Evolutionary conservation across 805 yeast species (phyloP).

Genomic region (Metschnikowia cerradonensis): DNA sequence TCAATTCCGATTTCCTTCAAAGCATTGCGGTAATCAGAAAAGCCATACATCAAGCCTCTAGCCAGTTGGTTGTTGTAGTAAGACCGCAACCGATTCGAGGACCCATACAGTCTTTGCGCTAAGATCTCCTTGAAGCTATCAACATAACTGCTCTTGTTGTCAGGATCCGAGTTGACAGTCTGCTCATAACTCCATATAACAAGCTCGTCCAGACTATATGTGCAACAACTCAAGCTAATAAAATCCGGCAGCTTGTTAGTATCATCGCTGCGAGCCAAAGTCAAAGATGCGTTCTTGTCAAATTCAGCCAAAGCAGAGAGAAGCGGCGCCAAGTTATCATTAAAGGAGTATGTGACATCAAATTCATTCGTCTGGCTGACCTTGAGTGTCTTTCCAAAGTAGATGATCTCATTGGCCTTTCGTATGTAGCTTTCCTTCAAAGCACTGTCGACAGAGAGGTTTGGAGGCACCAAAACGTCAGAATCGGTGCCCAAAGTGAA

Average conservation of each 20-base stretch:
- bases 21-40: slow-evolving; percentile 29
- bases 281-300: slow-evolving; percentile 31
- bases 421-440: slow-evolving; percentile 51
- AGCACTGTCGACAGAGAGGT: slow-evolving; percentile 23
- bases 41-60: slow-evolving; percentile 33
- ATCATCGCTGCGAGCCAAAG: slow-evolving; percentile 20
- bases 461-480: slow-evolving; percentile 48
- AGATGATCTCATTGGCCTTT: slow-evolving; percentile 51
- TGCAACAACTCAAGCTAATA: slow-evolving; percentile 27
- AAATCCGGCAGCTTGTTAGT: slow-evolving; percentile 25
- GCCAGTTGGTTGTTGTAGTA: slow-evolving; percentile 26
- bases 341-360: slow-evolving; percentile 24
- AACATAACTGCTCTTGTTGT: slow-evolving; percentile 32
- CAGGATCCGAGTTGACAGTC: slow-evolving; percentile 30
- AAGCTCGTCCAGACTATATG: slow-evolving; percentile 37
- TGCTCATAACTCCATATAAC: slow-evolving; percentile 39
- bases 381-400: slow-evolving; percentile 22
- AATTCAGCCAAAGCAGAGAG: slow-evolving; percentile 34
- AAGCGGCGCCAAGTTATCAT: slow-evolving; percentile 30
- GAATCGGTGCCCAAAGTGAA: slow-evolving; percentile 33
- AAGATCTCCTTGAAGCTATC: slow-evolving; percentile 30
- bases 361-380: slow-evolving; percentile 12
- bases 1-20: slow-evolving; percentile 30
- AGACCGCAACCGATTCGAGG: slow-evolving; percentile 22
- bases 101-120: slow-evolving; percentile 14